Conservation (phyloP, 2,329 filamentous ascomycete species). For the Diaporthe amygdali region DNA sequence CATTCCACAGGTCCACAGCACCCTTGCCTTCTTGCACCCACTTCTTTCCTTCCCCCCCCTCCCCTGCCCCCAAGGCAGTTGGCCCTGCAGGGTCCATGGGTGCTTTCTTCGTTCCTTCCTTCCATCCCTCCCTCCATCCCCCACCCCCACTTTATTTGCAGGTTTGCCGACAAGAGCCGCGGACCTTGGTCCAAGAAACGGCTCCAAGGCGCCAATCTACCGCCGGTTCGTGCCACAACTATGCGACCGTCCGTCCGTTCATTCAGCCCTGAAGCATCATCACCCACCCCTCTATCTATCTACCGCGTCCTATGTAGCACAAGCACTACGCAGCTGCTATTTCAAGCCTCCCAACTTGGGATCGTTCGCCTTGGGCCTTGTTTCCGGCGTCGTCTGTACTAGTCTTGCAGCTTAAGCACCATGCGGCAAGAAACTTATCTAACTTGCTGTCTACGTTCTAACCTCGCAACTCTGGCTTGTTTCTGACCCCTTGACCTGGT, state of each 20-base stretch:
- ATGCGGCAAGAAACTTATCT: too few species aligned
- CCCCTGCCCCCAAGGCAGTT: not conserved
- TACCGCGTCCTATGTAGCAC: not conserved
- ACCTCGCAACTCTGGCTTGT: not conserved
- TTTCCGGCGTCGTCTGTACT: too few species aligned
- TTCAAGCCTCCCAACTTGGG: too few species aligned
- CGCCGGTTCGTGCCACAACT: conserved; percentile 12
- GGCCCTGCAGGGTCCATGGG: not conserved
- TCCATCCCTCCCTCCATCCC: not conserved
- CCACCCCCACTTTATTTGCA: conserved; percentile 1
- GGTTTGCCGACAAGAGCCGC: conserved; percentile 13
- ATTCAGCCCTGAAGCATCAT: not conserved
- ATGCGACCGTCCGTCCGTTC: not conserved
- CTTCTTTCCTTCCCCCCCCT: too few species aligned
- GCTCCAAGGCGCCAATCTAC: not conserved
- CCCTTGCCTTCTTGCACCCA: too few species aligned
- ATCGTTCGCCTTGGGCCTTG: too few species aligned
- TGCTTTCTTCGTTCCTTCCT: not conserved
- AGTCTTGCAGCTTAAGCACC: too few species aligned
- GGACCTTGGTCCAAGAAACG: conserved; percentile 10
- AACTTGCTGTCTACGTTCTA: too few species aligned
- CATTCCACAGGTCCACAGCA: too few species aligned
- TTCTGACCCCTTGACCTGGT: not conserved
- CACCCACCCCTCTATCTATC: not conserved
- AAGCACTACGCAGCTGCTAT: not conserved